Evolutionary conservation across 2,329 filamentous ascomycete species (phyloP).

Genomic region (Fusarium clavum): DNA sequence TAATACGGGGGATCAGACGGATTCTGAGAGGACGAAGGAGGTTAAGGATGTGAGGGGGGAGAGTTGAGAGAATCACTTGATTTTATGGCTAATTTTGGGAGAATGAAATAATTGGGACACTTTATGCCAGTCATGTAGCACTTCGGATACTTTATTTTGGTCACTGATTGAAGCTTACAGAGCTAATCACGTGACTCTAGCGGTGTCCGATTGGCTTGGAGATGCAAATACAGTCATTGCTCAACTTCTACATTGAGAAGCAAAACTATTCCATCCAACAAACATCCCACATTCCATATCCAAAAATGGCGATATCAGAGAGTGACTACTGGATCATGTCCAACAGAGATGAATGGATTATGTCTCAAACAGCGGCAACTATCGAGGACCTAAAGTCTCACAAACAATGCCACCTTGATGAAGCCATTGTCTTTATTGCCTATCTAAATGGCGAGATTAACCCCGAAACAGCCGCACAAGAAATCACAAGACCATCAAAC

Average conservation of each 20-base stretch:
- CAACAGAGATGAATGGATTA: not conserved
- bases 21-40: conserved; percentile 42
- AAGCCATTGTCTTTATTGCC: not conserved
- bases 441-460: conserved; percentile 7
- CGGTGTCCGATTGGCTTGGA: no score
- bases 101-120: no score
- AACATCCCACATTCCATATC: no score
- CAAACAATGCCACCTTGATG: not conserved
- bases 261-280: no score
- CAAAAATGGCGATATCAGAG: no score
- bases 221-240: no score
- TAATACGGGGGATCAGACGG: conserved; percentile 46
- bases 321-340: not conserved
- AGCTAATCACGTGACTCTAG: no score
- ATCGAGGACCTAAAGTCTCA: not conserved
- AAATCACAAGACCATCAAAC: not conserved
- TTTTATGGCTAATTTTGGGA: no score
- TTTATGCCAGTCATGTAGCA: no score
- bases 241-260: no score
- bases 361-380: not conserved
- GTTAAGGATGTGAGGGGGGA: conserved; percentile 32
- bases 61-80: not conserved
- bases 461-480: not conserved
- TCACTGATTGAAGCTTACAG: no score
- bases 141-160: no score